Conservation (phyloP, 352 stramenopile species). For the Phytophthora rubi region DNA sequence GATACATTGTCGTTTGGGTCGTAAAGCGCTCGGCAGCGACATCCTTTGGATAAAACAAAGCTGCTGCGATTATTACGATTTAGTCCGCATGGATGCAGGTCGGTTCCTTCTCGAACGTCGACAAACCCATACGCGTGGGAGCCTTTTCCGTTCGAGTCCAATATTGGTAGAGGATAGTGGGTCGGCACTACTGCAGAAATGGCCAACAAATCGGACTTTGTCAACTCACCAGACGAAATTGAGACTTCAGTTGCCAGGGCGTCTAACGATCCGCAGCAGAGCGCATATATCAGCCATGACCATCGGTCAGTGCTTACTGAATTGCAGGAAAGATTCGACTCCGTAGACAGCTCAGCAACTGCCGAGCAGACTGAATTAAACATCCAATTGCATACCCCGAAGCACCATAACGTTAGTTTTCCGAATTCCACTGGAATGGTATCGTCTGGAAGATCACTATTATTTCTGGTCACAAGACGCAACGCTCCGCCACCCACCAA, state of each 20-base stretch:
- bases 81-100: too few species aligned
- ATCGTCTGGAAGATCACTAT: neutral
- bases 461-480: neutral
- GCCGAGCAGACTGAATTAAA: neutral
- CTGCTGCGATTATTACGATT: too few species aligned
- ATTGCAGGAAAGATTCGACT: neutral
- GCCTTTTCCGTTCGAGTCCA: too few species aligned
- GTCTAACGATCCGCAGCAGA: too few species aligned
- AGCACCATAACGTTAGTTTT: neutral
- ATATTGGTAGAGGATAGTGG: too few species aligned
- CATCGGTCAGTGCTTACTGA: neutral
- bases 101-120: too few species aligned
- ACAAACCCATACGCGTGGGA: too few species aligned
- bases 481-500: neutral
- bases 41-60: too few species aligned
- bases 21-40: too few species aligned
- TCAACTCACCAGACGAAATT: neutral
- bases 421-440: neutral
- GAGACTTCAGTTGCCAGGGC: neutral
- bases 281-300: neutral
- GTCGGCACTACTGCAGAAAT: neutral
- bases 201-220: neutral
- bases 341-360: neutral
- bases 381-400: neutral
- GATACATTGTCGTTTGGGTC: too few species aligned